Base-by-base conservation (phyloP, 352 stramenopile genomes). In the Pythium volutum region DNA sequence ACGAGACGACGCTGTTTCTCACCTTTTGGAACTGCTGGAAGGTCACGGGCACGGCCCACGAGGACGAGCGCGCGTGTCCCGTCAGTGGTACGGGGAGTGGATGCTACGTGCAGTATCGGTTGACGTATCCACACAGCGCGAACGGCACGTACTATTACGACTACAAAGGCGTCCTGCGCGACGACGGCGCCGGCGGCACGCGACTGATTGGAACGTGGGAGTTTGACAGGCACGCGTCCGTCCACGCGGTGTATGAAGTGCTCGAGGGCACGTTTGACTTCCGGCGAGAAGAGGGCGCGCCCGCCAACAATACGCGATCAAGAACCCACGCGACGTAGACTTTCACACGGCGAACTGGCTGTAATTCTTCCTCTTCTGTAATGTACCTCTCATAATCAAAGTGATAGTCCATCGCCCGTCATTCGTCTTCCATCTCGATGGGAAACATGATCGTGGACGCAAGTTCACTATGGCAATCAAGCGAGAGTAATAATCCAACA, bases 141-240 rank as follows among this genome's bases (percentile, higher is more conserved):
- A 56, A 48, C 46, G 34, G 23, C 33, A 64, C 46, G 23, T 51
- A 55, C 25, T 49, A 51, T 22, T 64, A 56, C 46, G 45, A 64
- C 10, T 64, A 64, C 25, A 10, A 56, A 51, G 56, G 56, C 56
- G 25, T 29, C 1, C 16, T 64, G 3, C 47, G 46, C 1, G 31
- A 39, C 5, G 46, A 51, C 25, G 14, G 20, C 10, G 23, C 36
- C 1, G 38, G 53, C 16, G 22, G 20, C 18, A 12, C 27, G 22
- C n/a, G 41, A 11, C n/a, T 61, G 1, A 6, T 52, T 2, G 54
- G 54, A 1, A 31, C 41, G 18, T 61, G 41, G 42, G 34, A 33
- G 26, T 51, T 61, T 31, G 43, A 62, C 20, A 8, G 27, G 18
- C 15, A 46, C 1, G 43, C 55, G 0, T 53, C 42, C 4, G 8